Evolutionary conservation across 129 eudicot genomes (phyloP).

Genomic region (Pseudognaphalium luteoalbum): DNA sequence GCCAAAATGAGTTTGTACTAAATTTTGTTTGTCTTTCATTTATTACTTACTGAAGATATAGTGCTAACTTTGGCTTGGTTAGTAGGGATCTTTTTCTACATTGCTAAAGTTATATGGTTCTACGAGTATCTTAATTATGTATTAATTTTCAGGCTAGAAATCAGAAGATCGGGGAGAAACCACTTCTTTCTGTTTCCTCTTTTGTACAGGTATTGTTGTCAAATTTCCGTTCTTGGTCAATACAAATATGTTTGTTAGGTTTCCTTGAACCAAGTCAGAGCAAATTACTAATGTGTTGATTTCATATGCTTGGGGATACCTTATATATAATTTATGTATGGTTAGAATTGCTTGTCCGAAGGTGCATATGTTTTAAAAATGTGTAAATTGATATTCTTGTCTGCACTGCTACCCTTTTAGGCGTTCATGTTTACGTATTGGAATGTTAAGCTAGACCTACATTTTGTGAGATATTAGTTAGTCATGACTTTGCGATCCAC

Average conservation of each 20-base stretch:
- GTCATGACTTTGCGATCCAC: constrained; percentile 17
- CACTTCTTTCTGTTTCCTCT: constrained; percentile 80
- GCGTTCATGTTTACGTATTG: background rate
- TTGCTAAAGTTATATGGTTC: constrained; percentile 9
- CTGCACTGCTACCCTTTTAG: constrained; percentile 7
- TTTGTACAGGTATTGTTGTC: constrained; percentile 67
- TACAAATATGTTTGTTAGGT: constrained; percentile 8
- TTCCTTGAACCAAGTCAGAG: constrained; percentile 9
- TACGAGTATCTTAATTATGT: background rate
- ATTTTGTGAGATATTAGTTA: constrained; percentile 12
- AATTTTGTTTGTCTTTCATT: background rate
- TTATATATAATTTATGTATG: constrained; percentile 6
- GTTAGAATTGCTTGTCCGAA: constrained; percentile 11
- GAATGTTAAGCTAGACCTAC: background rate
- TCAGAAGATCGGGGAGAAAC: constrained; percentile 93
- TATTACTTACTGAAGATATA: background rate
- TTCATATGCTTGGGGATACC: constrained; percentile 18
- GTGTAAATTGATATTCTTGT: background rate
- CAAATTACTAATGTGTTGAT: constrained; percentile 6
- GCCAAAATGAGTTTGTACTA: background rate
- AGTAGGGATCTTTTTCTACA: constrained; percentile 1
- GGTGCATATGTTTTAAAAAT: background rate
- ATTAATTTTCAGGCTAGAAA: constrained; percentile 68
- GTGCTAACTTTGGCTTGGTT: constrained; percentile 7
- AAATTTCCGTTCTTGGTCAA: constrained; percentile 11